Evolutionary conservation across 306 rosid species (phyloP).

Genomic region (Albizia julibrissin): DNA sequence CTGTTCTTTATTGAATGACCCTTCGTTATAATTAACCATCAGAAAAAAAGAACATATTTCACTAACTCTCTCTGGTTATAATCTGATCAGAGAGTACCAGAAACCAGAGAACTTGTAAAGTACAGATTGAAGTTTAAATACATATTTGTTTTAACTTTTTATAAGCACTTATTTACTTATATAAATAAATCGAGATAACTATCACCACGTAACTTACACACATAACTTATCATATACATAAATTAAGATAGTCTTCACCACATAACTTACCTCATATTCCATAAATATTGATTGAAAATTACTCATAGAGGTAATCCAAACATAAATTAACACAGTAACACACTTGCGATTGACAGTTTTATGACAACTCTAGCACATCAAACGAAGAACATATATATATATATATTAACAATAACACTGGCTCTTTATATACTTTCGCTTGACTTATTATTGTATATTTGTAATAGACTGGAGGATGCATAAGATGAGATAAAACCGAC

Average conservation of each 20-base stretch:
- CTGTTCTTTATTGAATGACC: not conserved
- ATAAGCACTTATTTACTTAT: too few relatives aligned
- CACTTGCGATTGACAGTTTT: not conserved
- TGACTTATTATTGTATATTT: not conserved
- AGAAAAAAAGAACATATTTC: not conserved
- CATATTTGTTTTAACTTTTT: too few relatives aligned
- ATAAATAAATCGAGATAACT: too few relatives aligned
- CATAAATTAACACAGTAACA: not conserved
- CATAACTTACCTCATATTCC: too few relatives aligned
- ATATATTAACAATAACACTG: not conserved
- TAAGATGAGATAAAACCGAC: not conserved
- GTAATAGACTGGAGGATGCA: not conserved
- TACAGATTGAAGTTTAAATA: too few relatives aligned
- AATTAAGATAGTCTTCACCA: too few relatives aligned
- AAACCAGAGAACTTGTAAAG: not conserved
- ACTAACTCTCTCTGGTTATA: not conserved
- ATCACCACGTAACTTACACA: too few relatives aligned
- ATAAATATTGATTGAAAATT: too few relatives aligned
- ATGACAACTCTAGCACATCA: not conserved
- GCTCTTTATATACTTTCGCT: not conserved
- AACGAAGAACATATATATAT: not conserved
- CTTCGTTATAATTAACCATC: not conserved
- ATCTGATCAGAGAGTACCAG: not conserved
- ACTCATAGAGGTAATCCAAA: too few relatives aligned
- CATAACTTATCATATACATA: too few relatives aligned